Percentiles rank a stretch among this genome's conserved stretches.
These are phyloP conservation scores for Boechera stricta DNA, from an alignment of 345 rosid genomes.

Conservation along the genomic window DNA sequence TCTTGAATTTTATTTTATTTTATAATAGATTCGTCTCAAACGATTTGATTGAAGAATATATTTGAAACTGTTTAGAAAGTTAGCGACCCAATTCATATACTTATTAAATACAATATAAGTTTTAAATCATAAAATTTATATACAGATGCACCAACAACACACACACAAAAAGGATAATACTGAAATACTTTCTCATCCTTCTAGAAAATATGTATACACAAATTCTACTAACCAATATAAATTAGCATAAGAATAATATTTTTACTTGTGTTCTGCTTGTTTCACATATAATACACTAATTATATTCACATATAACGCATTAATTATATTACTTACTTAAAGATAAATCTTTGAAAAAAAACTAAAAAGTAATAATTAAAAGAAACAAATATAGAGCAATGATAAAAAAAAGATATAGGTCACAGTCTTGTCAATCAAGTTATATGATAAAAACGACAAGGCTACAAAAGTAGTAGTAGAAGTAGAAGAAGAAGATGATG, in stretches of 20 bases:
- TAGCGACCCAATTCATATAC: not conserved
- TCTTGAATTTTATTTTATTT: not conserved
- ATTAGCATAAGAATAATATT: not conserved
- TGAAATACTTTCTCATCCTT: no score
- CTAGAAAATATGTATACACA: not conserved
- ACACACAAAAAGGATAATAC: no score
- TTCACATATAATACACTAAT: conserved; percentile 1
- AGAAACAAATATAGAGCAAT: conserved; percentile 4
- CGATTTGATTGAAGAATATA: not conserved
- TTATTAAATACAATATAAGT: no score
- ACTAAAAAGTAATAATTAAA: not conserved
- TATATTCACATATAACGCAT: conserved; percentile 8
- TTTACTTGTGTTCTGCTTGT: not conserved
- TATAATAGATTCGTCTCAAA: not conserved
- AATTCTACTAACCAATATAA: conserved; percentile 1
- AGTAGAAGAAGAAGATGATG: conserved; percentile 42
- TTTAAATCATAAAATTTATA: not conserved
- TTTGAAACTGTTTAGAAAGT: not conserved
- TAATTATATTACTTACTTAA: not conserved
- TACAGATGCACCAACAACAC: not conserved
- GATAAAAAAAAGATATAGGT: conserved; percentile 19
- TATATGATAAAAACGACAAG: conserved; percentile 27
- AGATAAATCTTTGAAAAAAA: not conserved
- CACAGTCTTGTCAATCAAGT: conserved; percentile 39
- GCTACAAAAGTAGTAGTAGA: conserved; percentile 30